Conservation (phyloP, 2,329 filamentous ascomycete genomes). For the Cordyceps farinosa region DNA sequence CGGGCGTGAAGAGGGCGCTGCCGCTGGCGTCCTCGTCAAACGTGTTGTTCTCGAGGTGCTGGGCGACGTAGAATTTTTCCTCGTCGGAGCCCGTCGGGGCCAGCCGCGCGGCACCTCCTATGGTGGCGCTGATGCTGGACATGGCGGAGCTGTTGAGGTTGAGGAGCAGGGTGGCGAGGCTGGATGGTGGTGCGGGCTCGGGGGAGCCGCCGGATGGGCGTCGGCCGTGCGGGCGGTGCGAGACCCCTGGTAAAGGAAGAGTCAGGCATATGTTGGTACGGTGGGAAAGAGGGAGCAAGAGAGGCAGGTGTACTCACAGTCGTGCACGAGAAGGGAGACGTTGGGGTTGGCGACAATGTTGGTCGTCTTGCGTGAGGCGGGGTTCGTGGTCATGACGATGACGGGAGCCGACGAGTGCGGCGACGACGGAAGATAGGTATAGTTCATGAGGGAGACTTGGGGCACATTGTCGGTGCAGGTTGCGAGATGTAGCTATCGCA, state of each 20-base stretch:
- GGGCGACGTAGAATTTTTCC: slow-evolving; percentile 76
- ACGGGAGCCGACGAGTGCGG: slow-evolving; percentile 68
- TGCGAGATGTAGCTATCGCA: slow-evolving; percentile 82
- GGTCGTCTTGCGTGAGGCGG: slow-evolving; percentile 71
- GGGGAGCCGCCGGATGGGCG: slow-evolving; percentile 60
- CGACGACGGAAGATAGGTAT: slow-evolving; percentile 86
- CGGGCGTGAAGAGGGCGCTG: slow-evolving; percentile 31
- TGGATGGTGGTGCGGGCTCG: slow-evolving; percentile 63
- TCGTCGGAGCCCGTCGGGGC: slow-evolving; percentile 71
- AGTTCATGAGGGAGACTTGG: slow-evolving; percentile 97
- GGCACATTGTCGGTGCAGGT: slow-evolving; percentile 81
- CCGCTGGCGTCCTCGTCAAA: slow-evolving; percentile 53
- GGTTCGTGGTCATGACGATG: slow-evolving; percentile 91
- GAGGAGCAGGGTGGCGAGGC: slow-evolving; percentile 76
- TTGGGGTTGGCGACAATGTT: slow-evolving; percentile 82
- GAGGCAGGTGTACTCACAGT: slow-evolving; percentile 52
- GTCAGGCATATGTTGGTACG: slow-evolving; percentile 15
- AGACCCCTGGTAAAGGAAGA: slow-evolving; percentile 59
- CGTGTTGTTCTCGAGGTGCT: slow-evolving; percentile 89
- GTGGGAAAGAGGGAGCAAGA: not conserved
- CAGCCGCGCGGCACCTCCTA: slow-evolving; percentile 81
- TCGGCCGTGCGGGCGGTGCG: slow-evolving; percentile 71
- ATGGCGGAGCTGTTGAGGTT: slow-evolving; percentile 89
- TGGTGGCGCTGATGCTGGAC: slow-evolving; percentile 85
- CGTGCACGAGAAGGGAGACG: slow-evolving; percentile 92